Conservation (phyloP, 805 yeast species). For the Nadsonia fulvescens region DNA sequence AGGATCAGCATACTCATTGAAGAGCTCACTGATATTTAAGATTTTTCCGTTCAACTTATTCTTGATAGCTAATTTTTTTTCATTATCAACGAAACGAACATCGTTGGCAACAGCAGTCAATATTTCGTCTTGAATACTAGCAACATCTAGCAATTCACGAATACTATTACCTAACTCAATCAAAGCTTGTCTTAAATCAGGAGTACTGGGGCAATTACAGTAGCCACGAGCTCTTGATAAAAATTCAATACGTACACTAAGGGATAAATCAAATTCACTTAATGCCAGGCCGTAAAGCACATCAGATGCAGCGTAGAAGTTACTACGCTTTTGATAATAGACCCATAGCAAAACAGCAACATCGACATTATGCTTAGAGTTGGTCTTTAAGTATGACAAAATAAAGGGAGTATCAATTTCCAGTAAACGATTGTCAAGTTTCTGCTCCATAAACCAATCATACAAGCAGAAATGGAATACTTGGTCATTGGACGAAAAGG, state of each 20-base stretch:
- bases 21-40: slow-evolving; percentile 56
- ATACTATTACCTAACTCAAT: slow-evolving; percentile 49
- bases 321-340: slow-evolving; percentile 67
- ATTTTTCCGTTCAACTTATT: slow-evolving; percentile 44
- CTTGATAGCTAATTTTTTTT: slow-evolving; percentile 32
- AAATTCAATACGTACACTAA: slow-evolving; percentile 67
- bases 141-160: slow-evolving; percentile 70
- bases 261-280: slow-evolving; percentile 43
- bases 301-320: slow-evolving; percentile 69
- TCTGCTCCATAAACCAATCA: slow-evolving; percentile 76
- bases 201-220: slow-evolving; percentile 70
- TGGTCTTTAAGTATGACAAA: slow-evolving; percentile 46
- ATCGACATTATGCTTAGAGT: slow-evolving; percentile 34
- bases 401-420: slow-evolving; percentile 71
- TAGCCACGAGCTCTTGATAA: slow-evolving; percentile 86
- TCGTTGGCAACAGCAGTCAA: slow-evolving; percentile 23
- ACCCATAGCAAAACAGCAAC: slow-evolving; percentile 78
- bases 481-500: slow-evolving; percentile 60
- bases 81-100: slow-evolving; percentile 19
- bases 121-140: slow-evolving; percentile 64
- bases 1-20: slow-evolving; percentile 75
- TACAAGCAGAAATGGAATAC: slow-evolving; percentile 83
- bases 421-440: slow-evolving; percentile 56
- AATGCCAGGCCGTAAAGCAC: slow-evolving; percentile 56
- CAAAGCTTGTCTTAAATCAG: slow-evolving; percentile 59